These are phyloP conservation scores for Lablab purpureus DNA, from an alignment of 306 rosid species.

Conservation along the genomic window DNA sequence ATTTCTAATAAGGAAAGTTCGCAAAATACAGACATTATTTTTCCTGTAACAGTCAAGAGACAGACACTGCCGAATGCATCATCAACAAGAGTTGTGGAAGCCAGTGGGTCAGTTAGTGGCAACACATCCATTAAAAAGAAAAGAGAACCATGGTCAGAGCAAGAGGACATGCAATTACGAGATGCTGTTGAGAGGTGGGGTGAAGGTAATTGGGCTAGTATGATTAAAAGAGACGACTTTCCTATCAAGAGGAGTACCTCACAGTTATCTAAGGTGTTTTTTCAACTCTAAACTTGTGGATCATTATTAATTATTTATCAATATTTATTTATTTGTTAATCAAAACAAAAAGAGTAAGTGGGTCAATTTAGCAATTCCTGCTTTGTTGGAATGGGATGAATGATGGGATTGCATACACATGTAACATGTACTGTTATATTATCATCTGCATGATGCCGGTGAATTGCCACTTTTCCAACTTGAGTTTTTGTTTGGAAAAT, in stretches of 20 bases:
- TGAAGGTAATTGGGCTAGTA: constrained; percentile 81
- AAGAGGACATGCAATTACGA: constrained; percentile 70
- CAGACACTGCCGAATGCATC: constrained; percentile 47
- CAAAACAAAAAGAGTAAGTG: too few relatives aligned
- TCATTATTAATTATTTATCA: too few relatives aligned
- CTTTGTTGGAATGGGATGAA: too few relatives aligned
- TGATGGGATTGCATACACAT: too few relatives aligned
- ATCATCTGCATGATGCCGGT: too few relatives aligned
- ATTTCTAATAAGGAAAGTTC: constrained; percentile 45
- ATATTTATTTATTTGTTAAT: too few relatives aligned
- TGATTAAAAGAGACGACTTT: constrained; percentile 58
- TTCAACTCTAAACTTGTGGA: not conserved
- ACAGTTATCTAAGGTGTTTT: constrained; percentile 75
- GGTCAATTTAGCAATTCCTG: too few relatives aligned
- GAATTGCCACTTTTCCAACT: too few relatives aligned
- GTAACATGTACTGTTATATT: too few relatives aligned
- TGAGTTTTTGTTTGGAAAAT: too few relatives aligned
- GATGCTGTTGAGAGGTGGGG: constrained; percentile 73
- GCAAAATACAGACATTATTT: constrained; percentile 54
- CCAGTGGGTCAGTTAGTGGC: constrained; percentile 41
- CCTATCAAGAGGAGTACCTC: constrained; percentile 62
- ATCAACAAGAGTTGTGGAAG: constrained; percentile 51
- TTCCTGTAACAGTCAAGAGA: constrained; percentile 76
- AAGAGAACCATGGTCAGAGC: constrained; percentile 81
- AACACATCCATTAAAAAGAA: constrained; percentile 52